These are phyloP conservation scores for Calocera cornea DNA, from an alignment of 768 basidiomycete species.

Conservation along the genomic window DNA sequence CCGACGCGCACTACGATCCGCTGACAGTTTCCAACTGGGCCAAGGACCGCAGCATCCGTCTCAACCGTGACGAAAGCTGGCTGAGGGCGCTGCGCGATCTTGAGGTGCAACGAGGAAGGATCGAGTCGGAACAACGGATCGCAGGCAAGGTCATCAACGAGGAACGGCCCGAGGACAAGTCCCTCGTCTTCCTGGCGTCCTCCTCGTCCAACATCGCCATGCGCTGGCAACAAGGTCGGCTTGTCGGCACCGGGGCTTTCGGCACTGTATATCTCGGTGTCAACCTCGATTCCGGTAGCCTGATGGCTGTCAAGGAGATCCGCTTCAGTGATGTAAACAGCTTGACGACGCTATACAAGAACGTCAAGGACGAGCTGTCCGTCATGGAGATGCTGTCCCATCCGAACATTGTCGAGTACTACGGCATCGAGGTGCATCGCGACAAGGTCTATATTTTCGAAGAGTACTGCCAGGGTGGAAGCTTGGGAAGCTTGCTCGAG, in stretches of 20 bases:
- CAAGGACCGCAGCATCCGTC: slow-evolving; percentile 42
- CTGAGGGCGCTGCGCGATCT: slow-evolving; percentile 45
- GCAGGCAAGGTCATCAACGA: slow-evolving; percentile 89
- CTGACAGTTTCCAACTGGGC: slow-evolving; percentile 8
- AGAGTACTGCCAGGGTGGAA: slow-evolving; percentile 95
- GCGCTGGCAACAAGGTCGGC: slow-evolving; percentile 95
- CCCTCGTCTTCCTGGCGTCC: slow-evolving; percentile 85
- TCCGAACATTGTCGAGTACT: slow-evolving; percentile 96
- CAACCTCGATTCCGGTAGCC: slow-evolving; percentile 85
- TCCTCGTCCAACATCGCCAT: slow-evolving; percentile 92
- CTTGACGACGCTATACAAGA: slow-evolving; percentile 72
- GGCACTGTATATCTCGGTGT: slow-evolving; percentile 99
- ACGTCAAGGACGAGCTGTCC: slow-evolving; percentile 88
- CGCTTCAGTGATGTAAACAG: slow-evolving; percentile 89
- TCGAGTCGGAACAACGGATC: slow-evolving; percentile 56
- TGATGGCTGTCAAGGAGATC: slow-evolving; percentile 99
- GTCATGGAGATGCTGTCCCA: slow-evolving; percentile 98
- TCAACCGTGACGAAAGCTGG: slow-evolving; percentile 58
- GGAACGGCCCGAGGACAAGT: slow-evolving; percentile 85
- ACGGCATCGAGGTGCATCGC: slow-evolving; percentile 96
- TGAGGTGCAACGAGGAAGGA: slow-evolving; percentile 46
- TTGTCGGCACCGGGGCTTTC: slow-evolving; percentile 97
- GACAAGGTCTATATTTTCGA: slow-evolving; percentile 99
- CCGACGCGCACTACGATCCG: slow-evolving; percentile 16
- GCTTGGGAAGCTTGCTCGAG: slow-evolving; percentile 73